Percentiles rank a stretch among this genome's conserved stretches.
These are phyloP conservation scores for Scheffersomyces insectosa DNA, from an alignment of 1,139 yeast species.

Conservation along the genomic window DNA sequence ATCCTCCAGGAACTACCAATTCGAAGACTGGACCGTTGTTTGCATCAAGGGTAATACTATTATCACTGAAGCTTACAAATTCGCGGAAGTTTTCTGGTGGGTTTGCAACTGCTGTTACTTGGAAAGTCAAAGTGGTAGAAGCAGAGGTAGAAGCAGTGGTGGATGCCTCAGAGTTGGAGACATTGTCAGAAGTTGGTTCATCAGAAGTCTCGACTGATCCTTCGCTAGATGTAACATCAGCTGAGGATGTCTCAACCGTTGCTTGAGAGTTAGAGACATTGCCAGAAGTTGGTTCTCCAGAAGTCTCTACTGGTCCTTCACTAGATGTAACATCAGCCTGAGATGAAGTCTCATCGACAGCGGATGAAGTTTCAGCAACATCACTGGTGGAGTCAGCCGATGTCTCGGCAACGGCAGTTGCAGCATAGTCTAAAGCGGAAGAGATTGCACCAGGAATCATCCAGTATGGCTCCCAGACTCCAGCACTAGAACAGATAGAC, in stretches of 20 bases:
- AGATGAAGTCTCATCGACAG: constrained; percentile 1
- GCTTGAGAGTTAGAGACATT: constrained; percentile 12
- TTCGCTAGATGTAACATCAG: not conserved
- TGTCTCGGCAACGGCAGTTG: constrained; percentile 16
- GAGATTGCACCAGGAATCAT: constrained; percentile 39
- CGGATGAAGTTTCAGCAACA: constrained; percentile 3
- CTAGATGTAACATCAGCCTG: not conserved
- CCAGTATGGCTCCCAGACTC: constrained; percentile 40
- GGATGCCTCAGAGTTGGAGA: constrained; percentile 9
- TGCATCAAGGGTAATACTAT: not conserved
- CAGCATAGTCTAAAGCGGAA: constrained; percentile 1
- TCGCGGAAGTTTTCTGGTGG: not conserved
- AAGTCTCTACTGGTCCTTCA: constrained; percentile 1
- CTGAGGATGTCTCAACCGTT: constrained; percentile 2
- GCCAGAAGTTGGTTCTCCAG: constrained; percentile 10
- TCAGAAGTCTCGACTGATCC: constrained; percentile 2
- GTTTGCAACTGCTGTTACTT: not conserved
- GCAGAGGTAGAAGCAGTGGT: constrained; percentile 9
- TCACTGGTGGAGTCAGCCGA: constrained; percentile 15
- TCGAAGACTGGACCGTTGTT: not conserved
- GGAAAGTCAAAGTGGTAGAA: constrained; percentile 2
- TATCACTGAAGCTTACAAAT: not conserved
- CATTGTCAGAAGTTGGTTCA: constrained; percentile 11
- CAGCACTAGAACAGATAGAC: constrained; percentile 43
- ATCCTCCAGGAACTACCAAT: not conserved